Conservation (phyloP, 768 basidiomycete genomes). For the Auricularia auricula-judae region DNA sequence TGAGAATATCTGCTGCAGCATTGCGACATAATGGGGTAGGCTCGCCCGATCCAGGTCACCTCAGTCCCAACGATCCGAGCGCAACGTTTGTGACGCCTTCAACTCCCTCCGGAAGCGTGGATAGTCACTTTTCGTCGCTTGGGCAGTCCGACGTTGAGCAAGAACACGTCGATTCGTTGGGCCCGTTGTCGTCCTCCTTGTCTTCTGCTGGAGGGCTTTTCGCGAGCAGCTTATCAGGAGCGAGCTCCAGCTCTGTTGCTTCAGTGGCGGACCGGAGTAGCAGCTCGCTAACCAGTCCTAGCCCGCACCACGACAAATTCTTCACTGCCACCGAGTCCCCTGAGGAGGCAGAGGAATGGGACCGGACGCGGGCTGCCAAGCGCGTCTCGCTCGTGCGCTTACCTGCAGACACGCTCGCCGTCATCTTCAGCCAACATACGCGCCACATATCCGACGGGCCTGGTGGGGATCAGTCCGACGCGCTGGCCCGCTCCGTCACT, state of each 20-base stretch:
- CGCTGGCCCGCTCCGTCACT: not conserved
- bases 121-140: not conserved
- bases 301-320: constrained; percentile 32
- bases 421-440: not conserved
- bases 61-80: not conserved
- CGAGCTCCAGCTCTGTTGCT: not conserved
- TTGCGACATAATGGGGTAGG: not conserved
- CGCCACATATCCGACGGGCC: not conserved
- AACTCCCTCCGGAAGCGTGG: not conserved
- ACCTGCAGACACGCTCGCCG: constrained; percentile 33
- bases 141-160: not conserved
- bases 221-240: not conserved
- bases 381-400: constrained; percentile 73
- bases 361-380: constrained; percentile 73
- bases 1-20: not conserved
- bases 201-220: constrained; percentile 4
- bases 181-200: not conserved
- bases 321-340: constrained; percentile 34
- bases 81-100: not conserved
- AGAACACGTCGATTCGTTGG: not conserved
- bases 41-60: not conserved
- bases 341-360: constrained; percentile 83
- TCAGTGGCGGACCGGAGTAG: constrained; percentile 10
- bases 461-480: not conserved
- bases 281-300: constrained; percentile 9